Evolutionary conservation across 2,329 filamentous ascomycete genomes (phyloP), one percentile per base, ranked within the genome.

Genomic region (Alternaria hordeiaustralica): DNA sequence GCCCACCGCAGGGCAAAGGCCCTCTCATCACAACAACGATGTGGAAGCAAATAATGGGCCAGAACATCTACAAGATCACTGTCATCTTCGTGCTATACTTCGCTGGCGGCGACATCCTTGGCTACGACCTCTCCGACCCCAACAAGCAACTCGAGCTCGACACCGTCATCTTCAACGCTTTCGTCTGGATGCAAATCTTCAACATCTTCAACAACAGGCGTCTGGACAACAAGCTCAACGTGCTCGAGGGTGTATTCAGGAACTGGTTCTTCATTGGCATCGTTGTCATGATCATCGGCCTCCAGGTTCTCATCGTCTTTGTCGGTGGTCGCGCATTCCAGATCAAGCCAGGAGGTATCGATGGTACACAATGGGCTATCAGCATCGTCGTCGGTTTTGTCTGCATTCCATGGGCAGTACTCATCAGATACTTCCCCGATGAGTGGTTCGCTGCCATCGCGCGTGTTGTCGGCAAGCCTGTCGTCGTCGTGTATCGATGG

Each of bases 1-100:
- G 95, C 60, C 88, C 89, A 69, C 96, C 95, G 25, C 87, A 96
- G 69, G 95, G 94, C 84, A 90, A 94, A 63, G 93, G 97, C 74
- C 84, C 91, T 4, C 89, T 98, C 47, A 95, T 98, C 58, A 75
- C 74, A 3, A 71, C 63, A 6, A 73, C 68, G 0, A 89, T 89
- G 87, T 89, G 87, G 86, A 90, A 90, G 79, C 89, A 89, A 84
- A 89, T 90, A 55, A 82, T 85, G 28, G 88, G 87, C 4, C 88
- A 90, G 70, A 82, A 87, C 28, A 84, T 90, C 59, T 89, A 85
- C 72, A 88, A 90, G 72, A 82, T 90, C 6, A 79, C 80, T n/a
- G 84, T 88, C 10, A 86, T 87, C 1, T 85, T 89, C 55, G 79
- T 86, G 0, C 81, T 90, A 1, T 85, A 92, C 76, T 91, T 90